Evolutionary conservation across 345 rosid species (phyloP), one percentile per base, ranked within the genome.

Genomic region (Lepidium didymum): DNA sequence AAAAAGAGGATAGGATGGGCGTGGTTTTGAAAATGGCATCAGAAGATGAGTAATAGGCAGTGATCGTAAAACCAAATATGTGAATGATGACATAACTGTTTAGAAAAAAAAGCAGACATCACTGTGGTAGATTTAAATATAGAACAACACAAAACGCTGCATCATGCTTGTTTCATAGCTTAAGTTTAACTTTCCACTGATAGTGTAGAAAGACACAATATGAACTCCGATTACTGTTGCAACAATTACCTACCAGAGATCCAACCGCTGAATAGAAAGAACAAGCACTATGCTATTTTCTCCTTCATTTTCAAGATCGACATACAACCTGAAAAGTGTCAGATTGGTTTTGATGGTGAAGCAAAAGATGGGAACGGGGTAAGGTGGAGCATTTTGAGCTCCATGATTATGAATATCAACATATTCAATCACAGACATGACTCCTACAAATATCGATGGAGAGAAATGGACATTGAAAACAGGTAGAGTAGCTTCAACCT

Each of bases 241-340:
- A 66, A 47, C 27, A 62, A 21, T 41, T 44, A 70, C 83, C 42
- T 79, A 92, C 98, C 98, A 23, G 69, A 82, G 60, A 76, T 84
- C 80, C 40, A 80, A 51, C 59, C 74, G 78, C 11, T 74, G 78
- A 49, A 84, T 62, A 66, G 84, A 72, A 74, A 92, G 61, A 60
- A 49, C 38, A 56, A 89, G 68, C 15, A 69, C 56, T 62, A 84
- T 78, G 80, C 87, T 81, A 68, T 80, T 77, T 71, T 79, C 88
- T 80, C 80, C 85, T 73, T 78, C 84, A 82, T 86, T 84, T 68
- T 74, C 91, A 76, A 92, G 86, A 82, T 87, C 81, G 74, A 87
- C 58, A 51, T 74, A 78, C 35, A 85, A 58, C 75, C 64, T 80
- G 44, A 82, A 61, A 18, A 81, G 72, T 47, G 78, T 70, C 80